Evolutionary conservation across 495 filamentous ascomycete species (phyloP).

Genomic region (Penicillium malachiteum): DNA sequence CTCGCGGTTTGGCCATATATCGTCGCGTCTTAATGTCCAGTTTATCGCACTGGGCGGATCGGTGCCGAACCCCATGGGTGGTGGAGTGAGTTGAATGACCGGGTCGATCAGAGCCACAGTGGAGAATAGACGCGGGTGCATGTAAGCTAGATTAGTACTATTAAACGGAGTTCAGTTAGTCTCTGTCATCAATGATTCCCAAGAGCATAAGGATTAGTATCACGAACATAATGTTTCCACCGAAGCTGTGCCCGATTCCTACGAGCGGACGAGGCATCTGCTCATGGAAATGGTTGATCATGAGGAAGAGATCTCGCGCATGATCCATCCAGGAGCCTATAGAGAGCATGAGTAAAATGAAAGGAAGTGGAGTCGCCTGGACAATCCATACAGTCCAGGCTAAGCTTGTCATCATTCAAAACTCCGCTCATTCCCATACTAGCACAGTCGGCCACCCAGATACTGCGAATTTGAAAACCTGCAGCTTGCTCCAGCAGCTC

Average conservation of each 20-base stretch:
- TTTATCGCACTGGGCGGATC: not conserved
- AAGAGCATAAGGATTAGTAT: not conserved
- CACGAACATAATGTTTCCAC: not conserved
- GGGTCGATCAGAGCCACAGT: not conserved
- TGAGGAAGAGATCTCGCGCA: not conserved
- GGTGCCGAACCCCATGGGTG: not conserved
- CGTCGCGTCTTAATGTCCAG: not conserved
- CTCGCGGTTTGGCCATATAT: slow-evolving; percentile 2
- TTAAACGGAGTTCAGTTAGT: too few relatives aligned
- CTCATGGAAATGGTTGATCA: slow-evolving; percentile 2
- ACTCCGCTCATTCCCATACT: not conserved
- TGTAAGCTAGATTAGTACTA: not conserved
- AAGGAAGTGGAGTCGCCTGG: not conserved
- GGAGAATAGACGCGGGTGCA: not conserved
- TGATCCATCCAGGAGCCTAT: slow-evolving; percentile 3
- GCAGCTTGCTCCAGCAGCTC: not conserved
- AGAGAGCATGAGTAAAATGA: not conserved
- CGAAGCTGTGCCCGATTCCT: not conserved
- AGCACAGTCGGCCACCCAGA: slow-evolving; percentile 1
- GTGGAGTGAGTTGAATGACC: not conserved
- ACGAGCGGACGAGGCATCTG: slow-evolving; percentile 1
- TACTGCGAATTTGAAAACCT: not conserved
- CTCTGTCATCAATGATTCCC: too few relatives aligned
- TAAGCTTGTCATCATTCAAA: not conserved
- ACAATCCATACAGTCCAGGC: not conserved